Conservation (phyloP, 208 protist species). For the Leishmania major region DNA sequence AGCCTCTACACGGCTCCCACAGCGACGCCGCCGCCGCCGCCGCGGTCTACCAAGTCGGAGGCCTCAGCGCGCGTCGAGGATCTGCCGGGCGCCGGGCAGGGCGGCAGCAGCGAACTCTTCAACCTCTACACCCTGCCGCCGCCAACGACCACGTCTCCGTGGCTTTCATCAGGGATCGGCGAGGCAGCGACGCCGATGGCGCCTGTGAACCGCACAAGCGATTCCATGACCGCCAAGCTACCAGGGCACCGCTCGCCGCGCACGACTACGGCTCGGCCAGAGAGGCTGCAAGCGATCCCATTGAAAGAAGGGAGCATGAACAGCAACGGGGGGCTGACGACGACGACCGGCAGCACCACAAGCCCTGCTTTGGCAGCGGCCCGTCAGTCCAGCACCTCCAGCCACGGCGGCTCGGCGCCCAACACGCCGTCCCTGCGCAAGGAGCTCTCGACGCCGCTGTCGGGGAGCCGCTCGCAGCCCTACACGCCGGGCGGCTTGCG, state of each 20-base stretch:
- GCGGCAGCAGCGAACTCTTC: constrained; percentile 14
- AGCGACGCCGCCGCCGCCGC: constrained; percentile 10
- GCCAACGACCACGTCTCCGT: constrained; percentile 10
- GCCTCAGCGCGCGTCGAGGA: constrained; percentile 9
- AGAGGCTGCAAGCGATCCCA: constrained; percentile 9
- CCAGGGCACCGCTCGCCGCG: constrained; percentile 15
- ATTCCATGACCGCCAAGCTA: background rate
- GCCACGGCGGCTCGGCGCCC: constrained; percentile 28
- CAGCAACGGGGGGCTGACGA: constrained; percentile 32
- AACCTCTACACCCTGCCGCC: constrained; percentile 12
- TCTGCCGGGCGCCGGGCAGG: background rate
- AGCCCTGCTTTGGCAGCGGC: constrained; percentile 8
- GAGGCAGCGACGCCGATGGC: constrained; percentile 8
- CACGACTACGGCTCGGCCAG: background rate
- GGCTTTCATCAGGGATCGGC: constrained; percentile 20
- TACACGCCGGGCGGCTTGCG: constrained; percentile 27
- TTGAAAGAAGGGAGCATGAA: constrained; percentile 30
- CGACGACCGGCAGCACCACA: constrained; percentile 20
- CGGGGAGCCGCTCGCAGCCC: constrained; percentile 24
- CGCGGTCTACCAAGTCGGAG: constrained; percentile 11
- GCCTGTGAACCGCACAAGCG: constrained; percentile 6
- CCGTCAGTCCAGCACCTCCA: constrained; percentile 18
- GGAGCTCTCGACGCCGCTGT: constrained; percentile 22
- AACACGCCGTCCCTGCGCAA: constrained; percentile 32
- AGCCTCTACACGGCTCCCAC: background rate